Evolutionary conservation across 768 basidiomycete species (phyloP).

Genomic region (Pleurotus tuber-regium): DNA sequence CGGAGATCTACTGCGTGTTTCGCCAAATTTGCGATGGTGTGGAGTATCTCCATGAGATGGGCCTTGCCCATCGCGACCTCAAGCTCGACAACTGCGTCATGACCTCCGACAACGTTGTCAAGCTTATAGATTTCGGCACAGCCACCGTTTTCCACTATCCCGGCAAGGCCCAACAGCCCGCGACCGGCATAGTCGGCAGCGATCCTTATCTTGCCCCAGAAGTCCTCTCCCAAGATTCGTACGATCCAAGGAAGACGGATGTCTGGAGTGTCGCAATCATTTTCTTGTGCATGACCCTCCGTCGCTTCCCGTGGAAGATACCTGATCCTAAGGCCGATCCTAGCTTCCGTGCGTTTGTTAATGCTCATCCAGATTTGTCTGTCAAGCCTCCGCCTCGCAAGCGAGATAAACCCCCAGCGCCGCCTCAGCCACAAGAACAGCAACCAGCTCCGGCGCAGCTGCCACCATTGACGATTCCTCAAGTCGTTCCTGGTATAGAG

Average conservation of each 20-base stretch:
- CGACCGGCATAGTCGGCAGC: conserved; percentile 91
- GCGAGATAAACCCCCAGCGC: conserved; percentile 12
- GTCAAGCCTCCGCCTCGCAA: conserved; percentile 42
- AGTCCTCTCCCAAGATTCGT: conserved; percentile 74
- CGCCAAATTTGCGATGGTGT: conserved; percentile 98
- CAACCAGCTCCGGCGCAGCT: background rate
- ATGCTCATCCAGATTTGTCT: conserved; percentile 86
- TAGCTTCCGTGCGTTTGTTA: conserved; percentile 88
- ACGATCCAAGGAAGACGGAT: conserved; percentile 97
- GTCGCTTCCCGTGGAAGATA: conserved; percentile 98
- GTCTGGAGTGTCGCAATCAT: conserved; percentile 99
- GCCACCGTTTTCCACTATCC: conserved; percentile 99
- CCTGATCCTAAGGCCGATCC: conserved; percentile 93
- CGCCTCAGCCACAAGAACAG: background rate
- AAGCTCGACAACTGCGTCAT: conserved; percentile 99
- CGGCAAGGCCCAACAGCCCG: conserved; percentile 76
- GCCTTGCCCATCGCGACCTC: conserved; percentile 96
- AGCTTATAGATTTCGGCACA: conserved; percentile 99
- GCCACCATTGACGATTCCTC: conserved; percentile 8
- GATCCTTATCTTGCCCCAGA: conserved; percentile 99
- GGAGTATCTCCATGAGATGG: conserved; percentile 96
- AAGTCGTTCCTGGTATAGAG: background rate
- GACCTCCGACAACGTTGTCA: conserved; percentile 92
- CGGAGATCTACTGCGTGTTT: conserved; percentile 99
- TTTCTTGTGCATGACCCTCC: conserved; percentile 97